Evolutionary conservation across 768 basidiomycete genomes (phyloP), one percentile per base, ranked within the genome.

Genomic region (Tricholoma terreum): DNA sequence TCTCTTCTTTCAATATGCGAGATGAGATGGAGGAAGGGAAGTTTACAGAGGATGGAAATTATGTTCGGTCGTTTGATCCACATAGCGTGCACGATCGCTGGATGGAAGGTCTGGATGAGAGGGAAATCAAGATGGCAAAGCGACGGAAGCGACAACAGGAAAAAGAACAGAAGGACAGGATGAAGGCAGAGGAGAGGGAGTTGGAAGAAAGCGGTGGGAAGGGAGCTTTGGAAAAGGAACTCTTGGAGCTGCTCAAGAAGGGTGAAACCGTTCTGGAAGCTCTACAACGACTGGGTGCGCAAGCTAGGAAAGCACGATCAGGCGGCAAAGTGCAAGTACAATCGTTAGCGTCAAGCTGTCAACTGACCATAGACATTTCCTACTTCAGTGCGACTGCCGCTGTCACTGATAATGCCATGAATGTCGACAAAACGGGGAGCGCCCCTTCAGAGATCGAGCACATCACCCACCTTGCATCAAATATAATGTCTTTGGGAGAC

Each of bases 1-100:
- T 99, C 9, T 94, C 91, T 3, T 90, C 92, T 24, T 99, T 99
- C 84, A 96, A 99, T 71, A 98, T 99, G 96, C 88, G 94, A 61
- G 89, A 92, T 65, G 97, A 99, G 80, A 95, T 98, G 89, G 89
- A 93, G 67, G 96, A 98, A 73, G 97, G 97, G 36, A 92, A 94
- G 68, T 98, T 99, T 76, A 87, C 92, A 4, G 90, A 90, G 58
- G 96, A 98, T 67, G 97, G 97, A 48, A 89, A 73, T 65, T 93
- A 94, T 68, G 85, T 90, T 50, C 87, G 89, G 62, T 81, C 87
- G 10, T 87, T 88, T 68, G 97, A 99, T 71, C 91, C 90, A 1
- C 89, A 94, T 67, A 92, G 87, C 22, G 83, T 89, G 36, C 94
- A 99, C 69, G 97, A 99, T 72, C 83, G 84, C 33, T 99, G 97